Base-by-base conservation (phyloP, 2,329 filamentous ascomycete species). In the Biscogniauxia mediterranea region DNA sequence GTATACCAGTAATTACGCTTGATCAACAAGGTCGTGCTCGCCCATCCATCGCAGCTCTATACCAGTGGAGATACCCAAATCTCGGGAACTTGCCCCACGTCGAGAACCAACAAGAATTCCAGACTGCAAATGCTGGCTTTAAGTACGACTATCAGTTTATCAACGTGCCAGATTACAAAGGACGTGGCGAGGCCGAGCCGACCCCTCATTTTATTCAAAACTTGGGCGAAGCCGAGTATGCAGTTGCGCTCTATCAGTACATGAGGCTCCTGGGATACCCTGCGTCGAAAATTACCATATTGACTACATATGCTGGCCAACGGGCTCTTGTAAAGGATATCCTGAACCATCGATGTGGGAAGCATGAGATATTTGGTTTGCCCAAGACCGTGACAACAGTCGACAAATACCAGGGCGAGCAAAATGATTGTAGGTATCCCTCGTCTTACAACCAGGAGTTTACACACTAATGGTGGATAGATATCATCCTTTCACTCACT, bases 401-500 rank as follows among this genome's bases (percentile, higher is more conserved):
- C 65, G 95, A 99, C 79, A 97, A 97, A 76, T 99, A 98, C 72
- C 95, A 99, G 79, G 96, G 95, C 74, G 95, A 99, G 81, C 95
- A 99, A 78, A 99, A 99, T 77, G 95, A 99, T 73, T 98, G 92
- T 95, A 83, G 83, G 90, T 86, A 59, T 58, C 38, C 54, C 20
- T 25, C 59, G 51, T 52, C 15, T 49, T 23, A n/a, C 9, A 25
- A 42, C 15, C 17, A 3, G 21, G 21, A 21, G 52, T 55, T 60
- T 61, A 61, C 64, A 67, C 56, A 64, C 56, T 50, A 50, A 51
- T 26, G 19, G 46, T 13, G 3, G n/a, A 52, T 59, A 95, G 92
- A 97, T 72, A 87, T 99, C 68, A 96, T 99, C 69, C 85, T 99
- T 59, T 97, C 93, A 5, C 85, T 99, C 54, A 95, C 93, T 15